Evolutionary conservation across 345 rosid species (phyloP).

Genomic region (Carallia pectinifolia): DNA sequence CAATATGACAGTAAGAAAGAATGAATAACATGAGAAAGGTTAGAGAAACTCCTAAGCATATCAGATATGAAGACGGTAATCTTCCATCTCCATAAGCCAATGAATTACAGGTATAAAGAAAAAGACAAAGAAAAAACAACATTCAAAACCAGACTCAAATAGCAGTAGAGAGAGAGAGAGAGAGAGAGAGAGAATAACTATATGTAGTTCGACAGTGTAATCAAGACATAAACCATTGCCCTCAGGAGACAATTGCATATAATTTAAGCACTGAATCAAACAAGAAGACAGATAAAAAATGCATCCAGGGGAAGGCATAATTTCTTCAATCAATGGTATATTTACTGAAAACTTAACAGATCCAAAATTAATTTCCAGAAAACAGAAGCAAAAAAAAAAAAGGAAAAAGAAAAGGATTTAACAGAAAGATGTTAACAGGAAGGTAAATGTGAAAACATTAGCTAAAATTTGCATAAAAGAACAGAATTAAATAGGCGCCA

Average conservation of each 20-base stretch:
- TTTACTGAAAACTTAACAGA: too few species aligned
- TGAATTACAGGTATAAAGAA: background rate
- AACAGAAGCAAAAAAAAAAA: background rate
- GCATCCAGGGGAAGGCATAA: too few species aligned
- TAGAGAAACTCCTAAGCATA: background rate
- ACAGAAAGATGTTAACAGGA: too few species aligned
- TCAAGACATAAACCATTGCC: slow-evolving; percentile 34
- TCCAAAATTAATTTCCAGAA: too few species aligned
- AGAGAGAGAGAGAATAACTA: too few species aligned
- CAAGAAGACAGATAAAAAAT: slow-evolving; percentile 2
- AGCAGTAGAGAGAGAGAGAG: too few species aligned
- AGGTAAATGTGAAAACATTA: too few species aligned
- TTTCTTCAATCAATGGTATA: background rate
- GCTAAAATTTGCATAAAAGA: too few species aligned
- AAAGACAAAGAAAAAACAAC: background rate
- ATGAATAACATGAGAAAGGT: too few species aligned
- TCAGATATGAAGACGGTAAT: background rate
- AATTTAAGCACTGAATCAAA: slow-evolving; percentile 66
- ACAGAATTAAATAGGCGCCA: too few species aligned
- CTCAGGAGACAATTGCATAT: slow-evolving; percentile 63
- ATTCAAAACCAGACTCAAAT: background rate
- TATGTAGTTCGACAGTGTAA: slow-evolving; percentile 42
- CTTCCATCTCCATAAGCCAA: background rate
- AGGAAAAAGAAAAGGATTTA: slow-evolving; percentile 20
- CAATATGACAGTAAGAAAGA: slow-evolving; percentile 31